Percentiles rank a stretch among this genome's conserved stretches.
Evolutionary conservation across 768 basidiomycete species (phyloP).

Genomic region (Tulasnella sp.): DNA sequence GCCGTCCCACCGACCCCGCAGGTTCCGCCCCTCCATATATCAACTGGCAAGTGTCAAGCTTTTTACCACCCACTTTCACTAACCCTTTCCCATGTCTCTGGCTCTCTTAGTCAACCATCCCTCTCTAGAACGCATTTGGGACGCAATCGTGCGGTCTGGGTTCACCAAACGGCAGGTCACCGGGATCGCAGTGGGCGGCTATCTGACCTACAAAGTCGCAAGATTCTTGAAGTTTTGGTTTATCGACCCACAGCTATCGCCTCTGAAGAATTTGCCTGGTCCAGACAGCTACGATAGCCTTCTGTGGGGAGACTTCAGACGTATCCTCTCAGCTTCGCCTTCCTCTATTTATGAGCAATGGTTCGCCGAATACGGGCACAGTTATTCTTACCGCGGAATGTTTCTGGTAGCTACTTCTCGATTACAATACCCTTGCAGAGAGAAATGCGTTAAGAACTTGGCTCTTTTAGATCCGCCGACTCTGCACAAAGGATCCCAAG

Average conservation of each 20-base stretch:
- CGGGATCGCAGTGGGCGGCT: not conserved
- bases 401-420: slow-evolving; percentile 24
- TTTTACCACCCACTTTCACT: not conserved
- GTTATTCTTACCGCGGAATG: slow-evolving; percentile 39
- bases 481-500: slow-evolving; percentile 12
- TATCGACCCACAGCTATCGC: slow-evolving; percentile 5
- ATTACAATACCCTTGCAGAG: not conserved
- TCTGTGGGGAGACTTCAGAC: slow-evolving; percentile 44
- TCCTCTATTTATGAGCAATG: slow-evolving; percentile 40
- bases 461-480: not conserved
- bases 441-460: not conserved
- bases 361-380: slow-evolving; percentile 43
- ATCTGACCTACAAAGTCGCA: not conserved
- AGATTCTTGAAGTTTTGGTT: not conserved
- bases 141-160: not conserved
- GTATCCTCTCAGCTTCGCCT: slow-evolving; percentile 35
- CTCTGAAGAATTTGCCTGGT: not conserved
- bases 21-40: not conserved
- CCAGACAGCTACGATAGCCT: not conserved
- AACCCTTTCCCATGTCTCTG: not conserved
- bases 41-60: not conserved
- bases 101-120: not conserved
- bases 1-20: not conserved
- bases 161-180: not conserved
- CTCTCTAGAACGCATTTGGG: not conserved